Evolutionary conservation across 352 stramenopile species (phyloP).

Genomic region (Phytophthora pistaciae): DNA sequence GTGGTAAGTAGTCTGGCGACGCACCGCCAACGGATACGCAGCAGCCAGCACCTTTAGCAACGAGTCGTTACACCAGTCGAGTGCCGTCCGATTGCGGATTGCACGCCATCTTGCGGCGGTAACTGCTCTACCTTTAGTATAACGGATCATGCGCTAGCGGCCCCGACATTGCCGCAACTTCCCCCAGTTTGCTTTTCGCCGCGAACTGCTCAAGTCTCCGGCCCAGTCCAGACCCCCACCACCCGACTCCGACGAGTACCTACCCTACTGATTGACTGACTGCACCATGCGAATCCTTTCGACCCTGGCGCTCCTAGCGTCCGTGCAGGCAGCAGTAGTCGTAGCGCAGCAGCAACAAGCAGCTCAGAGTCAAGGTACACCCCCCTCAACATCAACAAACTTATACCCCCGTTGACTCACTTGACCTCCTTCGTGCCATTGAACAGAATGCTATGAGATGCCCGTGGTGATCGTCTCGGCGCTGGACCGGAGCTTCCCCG

Average conservation of each 20-base stretch:
- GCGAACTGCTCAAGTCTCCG: slow-evolving; percentile 23
- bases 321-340: slow-evolving; percentile 16
- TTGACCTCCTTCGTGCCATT: too few species aligned
- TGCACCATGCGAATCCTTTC: slow-evolving; percentile 26
- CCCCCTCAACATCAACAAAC: neutral
- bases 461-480: slow-evolving; percentile 75
- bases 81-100: slow-evolving; percentile 5
- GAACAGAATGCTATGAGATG: slow-evolving; percentile 69
- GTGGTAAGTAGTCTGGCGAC: neutral
- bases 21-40: neutral
- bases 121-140: slow-evolving; percentile 1
- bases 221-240: slow-evolving; percentile 21
- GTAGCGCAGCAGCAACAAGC: slow-evolving; percentile 13
- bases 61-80: neutral
- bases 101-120: slow-evolving; percentile 15
- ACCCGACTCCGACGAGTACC: slow-evolving; percentile 13
- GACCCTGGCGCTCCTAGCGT: slow-evolving; percentile 27
- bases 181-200: slow-evolving; percentile 29
- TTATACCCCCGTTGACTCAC: neutral
- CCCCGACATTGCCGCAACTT: neutral
- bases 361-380: slow-evolving; percentile 15
- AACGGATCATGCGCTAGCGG: neutral
- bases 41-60: neutral
- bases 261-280: neutral
- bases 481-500: slow-evolving; percentile 62